These are phyloP conservation scores for Neoconidiobolus thromboides DNA, from an alignment of 371 early-diverging fungal species.

Conservation along the genomic window DNA sequence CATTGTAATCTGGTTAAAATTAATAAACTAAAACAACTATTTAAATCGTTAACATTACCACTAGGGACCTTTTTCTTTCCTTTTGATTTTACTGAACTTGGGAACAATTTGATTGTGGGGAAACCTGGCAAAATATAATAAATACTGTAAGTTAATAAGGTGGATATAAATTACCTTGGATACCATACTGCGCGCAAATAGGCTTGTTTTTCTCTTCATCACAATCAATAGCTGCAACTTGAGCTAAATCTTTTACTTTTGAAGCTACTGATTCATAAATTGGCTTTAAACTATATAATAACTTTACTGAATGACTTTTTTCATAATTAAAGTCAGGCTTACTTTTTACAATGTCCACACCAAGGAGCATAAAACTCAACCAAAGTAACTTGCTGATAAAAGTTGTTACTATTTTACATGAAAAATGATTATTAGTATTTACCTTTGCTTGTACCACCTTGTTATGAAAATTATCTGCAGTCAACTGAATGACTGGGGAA, in stretches of 20 bases:
- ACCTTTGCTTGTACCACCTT: no score
- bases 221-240: constrained; percentile 76
- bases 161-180: constrained; percentile 82
- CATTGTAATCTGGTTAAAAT: background rate
- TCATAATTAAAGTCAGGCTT: constrained; percentile 15
- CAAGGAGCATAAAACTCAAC: constrained; percentile 55
- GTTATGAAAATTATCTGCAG: no score
- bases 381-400: constrained; percentile 31
- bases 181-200: constrained; percentile 51
- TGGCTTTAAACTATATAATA: background rate
- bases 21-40: no score
- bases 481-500: no score
- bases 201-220: constrained; percentile 55
- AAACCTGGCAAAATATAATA: constrained; percentile 68
- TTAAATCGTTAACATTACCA: no score
- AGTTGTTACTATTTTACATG: no score
- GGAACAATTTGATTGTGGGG: constrained; percentile 87
- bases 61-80: no score
- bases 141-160: constrained; percentile 59
- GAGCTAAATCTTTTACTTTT: constrained; percentile 46
- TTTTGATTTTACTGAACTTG: constrained; percentile 23
- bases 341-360: constrained; percentile 17
- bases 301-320: no score
- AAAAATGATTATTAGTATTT: no score
- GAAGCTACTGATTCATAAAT: background rate